A percentile compares a stretch with the other conserved stretches of the same genome.
Conservation (phyloP, 768 basidiomycete genomes). For the Fomitopsis serialis region DNA sequence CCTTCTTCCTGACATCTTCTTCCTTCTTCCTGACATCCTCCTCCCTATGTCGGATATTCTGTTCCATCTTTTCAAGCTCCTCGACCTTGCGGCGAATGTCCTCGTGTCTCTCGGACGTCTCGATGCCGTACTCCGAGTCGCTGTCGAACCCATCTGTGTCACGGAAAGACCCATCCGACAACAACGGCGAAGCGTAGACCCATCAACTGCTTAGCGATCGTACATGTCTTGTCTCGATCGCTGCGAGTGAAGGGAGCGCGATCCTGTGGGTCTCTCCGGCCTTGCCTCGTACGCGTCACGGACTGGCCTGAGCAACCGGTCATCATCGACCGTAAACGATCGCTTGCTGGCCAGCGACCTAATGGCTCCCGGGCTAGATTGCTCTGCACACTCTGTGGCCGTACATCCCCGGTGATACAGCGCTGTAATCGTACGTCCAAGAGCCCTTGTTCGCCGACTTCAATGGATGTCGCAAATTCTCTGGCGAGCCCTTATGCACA, state of each 20-base stretch:
- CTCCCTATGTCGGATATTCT: conserved; percentile 1
- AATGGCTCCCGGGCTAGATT: not conserved
- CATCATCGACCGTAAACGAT: conserved; percentile 9
- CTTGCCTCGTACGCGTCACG: not conserved
- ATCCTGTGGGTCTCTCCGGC: conserved; percentile 18
- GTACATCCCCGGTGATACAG: not conserved
- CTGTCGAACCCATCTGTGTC: conserved; percentile 8
- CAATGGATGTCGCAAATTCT: conserved; percentile 5
- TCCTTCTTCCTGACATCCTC: conserved; percentile 8
- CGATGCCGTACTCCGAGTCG: conserved; percentile 14
- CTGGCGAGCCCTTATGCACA: conserved; percentile 12
- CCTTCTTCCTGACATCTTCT: conserved; percentile 2
- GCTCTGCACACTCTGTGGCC: conserved; percentile 4
- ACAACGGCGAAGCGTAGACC: conserved; percentile 8
- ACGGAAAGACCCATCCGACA: conserved; percentile 14
- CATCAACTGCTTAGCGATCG: not conserved
- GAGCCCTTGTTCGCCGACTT: conserved; percentile 9
- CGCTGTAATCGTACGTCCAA: conserved; percentile 5
- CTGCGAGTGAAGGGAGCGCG: conserved; percentile 19
- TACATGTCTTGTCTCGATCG: conserved; percentile 12
- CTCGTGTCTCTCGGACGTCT: conserved; percentile 4
- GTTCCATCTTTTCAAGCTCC: conserved; percentile 1
- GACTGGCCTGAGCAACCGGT: conserved; percentile 5
- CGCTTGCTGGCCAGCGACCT: conserved; percentile 2
- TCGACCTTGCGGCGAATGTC: not conserved